Evolutionary conservation across 768 basidiomycete genomes (phyloP), one percentile per base, ranked within the genome.

Genomic region (Boletus rubropictus): DNA sequence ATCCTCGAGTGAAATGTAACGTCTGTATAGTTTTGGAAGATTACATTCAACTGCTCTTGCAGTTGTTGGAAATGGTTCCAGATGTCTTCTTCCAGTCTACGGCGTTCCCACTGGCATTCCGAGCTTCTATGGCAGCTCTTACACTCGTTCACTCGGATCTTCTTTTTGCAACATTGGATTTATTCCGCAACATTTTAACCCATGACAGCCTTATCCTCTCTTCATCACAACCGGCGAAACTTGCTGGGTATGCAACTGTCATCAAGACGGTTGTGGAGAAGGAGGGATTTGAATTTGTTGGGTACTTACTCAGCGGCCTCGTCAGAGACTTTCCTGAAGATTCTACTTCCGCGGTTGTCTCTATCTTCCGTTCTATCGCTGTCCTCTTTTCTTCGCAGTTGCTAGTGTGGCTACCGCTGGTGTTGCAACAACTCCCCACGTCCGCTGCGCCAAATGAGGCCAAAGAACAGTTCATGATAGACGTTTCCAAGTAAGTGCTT

Each of bases 291-390:
- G 77, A 80, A 56, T 73, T 98, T 14, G 62, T 89, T 14, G 76
- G 77, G 12, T 79, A 79, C 52, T 64, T 92, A 24, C 70, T 98
- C 43, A 69, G 75, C 17, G 95, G 96, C 4, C 72, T 97, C 22
- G 81, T 89, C 4, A 82, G 86, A 18, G 84, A 87, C 51, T 98
- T 94, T 63, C 89, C 90, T 4, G 91, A 91, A 61, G 95, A 97
- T 49, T 77, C 83, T 3, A 73, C 81, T 6, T 75, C 86, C 8
- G 63, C 72, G 29, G 83, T 94, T 37, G 80, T 90, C 46, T 80
- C 84, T 3, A 82, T 97, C 51, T 79, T 95, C 64, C 79, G 89
- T 14, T 74, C 78, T 11, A 64, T 92, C 42, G 74, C 82, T 22
- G 67, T 71, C 31, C 59, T 80, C n/a, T 90, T 87, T 82, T 74